Evolutionary conservation across 2,329 filamentous ascomycete genomes (phyloP).

Genomic region (Penicillium griseofulvum): DNA sequence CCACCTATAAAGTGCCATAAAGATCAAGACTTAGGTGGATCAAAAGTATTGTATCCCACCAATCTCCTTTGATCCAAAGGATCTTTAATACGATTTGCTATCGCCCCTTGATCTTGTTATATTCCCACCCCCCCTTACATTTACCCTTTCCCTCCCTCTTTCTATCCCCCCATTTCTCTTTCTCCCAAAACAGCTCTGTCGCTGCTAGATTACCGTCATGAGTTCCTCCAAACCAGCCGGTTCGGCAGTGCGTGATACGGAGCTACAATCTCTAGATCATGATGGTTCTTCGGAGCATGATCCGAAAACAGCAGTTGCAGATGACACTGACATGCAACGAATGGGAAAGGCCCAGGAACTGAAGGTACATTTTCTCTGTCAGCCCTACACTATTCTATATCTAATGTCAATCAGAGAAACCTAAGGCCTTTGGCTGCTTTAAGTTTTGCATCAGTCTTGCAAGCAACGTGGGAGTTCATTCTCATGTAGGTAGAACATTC

Average conservation of each 20-base stretch:
- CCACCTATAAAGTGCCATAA: background rate
- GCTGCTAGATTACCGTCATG: background rate
- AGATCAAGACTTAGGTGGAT: background rate
- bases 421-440: constrained; percentile 34
- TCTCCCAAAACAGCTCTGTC: background rate
- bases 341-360: constrained; percentile 31
- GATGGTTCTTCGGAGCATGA: background rate
- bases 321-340: constrained; percentile 29
- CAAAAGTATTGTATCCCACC: background rate
- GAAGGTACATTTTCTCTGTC: constrained; percentile 11
- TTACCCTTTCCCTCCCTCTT: background rate
- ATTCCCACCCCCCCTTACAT: background rate
- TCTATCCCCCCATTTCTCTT: background rate
- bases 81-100: background rate
- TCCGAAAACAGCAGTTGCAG: constrained; percentile 9
- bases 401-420: constrained; percentile 26
- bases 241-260: constrained; percentile 3
- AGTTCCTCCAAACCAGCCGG: background rate
- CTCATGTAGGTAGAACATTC: constrained; percentile 25
- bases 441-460: constrained; percentile 36
- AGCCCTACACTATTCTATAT: background rate
- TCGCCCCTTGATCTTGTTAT: background rate
- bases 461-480: constrained; percentile 39
- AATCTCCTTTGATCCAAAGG: background rate
- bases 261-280: constrained; percentile 1